Base-by-base conservation (phyloP, 805 yeast species). In the Ogataea haglerorum region DNA sequence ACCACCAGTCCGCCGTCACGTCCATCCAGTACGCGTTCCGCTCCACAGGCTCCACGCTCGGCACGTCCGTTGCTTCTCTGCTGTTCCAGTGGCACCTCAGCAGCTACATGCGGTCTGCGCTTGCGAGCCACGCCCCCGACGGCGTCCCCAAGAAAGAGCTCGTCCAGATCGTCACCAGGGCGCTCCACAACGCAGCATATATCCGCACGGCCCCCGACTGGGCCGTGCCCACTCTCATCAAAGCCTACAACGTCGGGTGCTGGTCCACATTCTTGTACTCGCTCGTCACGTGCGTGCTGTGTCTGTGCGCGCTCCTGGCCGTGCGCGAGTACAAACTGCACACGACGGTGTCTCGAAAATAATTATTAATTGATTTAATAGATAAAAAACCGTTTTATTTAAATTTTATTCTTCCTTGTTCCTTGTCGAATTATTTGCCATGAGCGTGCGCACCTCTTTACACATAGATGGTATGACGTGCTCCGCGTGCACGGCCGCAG, bases 401-500 rank as follows among this genome's bases (percentile, higher is more conserved):
- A 10, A 28, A 23, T 38, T 16, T 38, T 31, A 18, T 27, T 32
- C 22, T 30, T 15, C 24, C 22, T 35, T 36, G 23, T 34, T 32
- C 37, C 10, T 13, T 36, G 31, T 21, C 12, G 13, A 10, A 30
- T 31, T 13, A 23, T 27, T n/a, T 17, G 19, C 19, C 10, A 15
- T 22, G 21, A 8, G 30, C 13, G 28, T 28, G 34, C 26, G 33
- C 21, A 27, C 42, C 7, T 14, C 22, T 12, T 21, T 63, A 10
- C 49, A 59, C 4, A 65, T 83, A 1, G 60, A 65, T 12, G 97
- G 97, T 2, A 91, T 90, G 97, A 90, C 98, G 2, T 91, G 97
- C 57, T 82, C 93, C 2, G 75, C 95, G 1, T 91, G 98, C 58
- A 73, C 85, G 0, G 70, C 82, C 2, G 68, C 93, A 0, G 76